Conservation (phyloP, 2,329 filamentous ascomycete genomes). For the Hirsutella minnesotensis region DNA sequence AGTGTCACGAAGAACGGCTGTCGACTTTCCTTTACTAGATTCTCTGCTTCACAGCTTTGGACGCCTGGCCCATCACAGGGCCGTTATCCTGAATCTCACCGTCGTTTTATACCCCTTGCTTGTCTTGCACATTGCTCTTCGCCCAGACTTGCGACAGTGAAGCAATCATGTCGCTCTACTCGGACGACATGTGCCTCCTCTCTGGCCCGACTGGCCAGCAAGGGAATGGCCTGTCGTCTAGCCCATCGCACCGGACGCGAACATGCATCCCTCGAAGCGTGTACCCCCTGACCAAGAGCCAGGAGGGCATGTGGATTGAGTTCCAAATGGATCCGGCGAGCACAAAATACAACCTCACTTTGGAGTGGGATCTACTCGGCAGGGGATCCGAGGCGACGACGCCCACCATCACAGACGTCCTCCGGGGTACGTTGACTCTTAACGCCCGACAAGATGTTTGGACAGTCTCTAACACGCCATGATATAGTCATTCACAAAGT, state of each 20-base stretch:
- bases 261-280: not conserved
- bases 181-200: slow-evolving; percentile 1
- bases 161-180: not conserved
- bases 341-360: slow-evolving; percentile 6
- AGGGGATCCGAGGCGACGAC: not conserved
- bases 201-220: not conserved
- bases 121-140: no score
- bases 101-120: not conserved
- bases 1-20: no score
- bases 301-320: slow-evolving; percentile 6
- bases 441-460: no score
- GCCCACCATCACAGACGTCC: not conserved
- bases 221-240: no score
- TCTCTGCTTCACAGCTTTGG: no score
- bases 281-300: slow-evolving; percentile 5
- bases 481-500: slow-evolving; percentile 1
- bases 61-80: not conserved
- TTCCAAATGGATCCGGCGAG: slow-evolving; percentile 2
- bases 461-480: not conserved
- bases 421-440: not conserved
- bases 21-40: no score
- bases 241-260: not conserved
- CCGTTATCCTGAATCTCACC: no score
- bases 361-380: slow-evolving; percentile 4
- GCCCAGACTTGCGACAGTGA: no score